Percentiles rank a stretch among this genome's conserved stretches.
phyloP scores from a whole-genome alignment of 331 rosid species.

The Quercus lobata region DNA sequence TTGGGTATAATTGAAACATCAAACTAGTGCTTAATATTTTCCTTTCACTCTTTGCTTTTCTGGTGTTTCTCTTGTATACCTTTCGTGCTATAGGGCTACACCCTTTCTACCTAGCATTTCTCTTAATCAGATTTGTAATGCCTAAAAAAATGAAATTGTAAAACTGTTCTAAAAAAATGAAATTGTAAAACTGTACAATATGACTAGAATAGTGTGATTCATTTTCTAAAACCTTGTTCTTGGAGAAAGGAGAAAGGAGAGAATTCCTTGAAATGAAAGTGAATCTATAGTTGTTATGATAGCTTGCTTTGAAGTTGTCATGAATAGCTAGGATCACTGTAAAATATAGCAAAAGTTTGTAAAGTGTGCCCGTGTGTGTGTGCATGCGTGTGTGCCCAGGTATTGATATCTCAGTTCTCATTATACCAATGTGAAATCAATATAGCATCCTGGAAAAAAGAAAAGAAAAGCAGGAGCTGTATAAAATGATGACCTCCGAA shows the following conservation, averaged over 20 bases:
- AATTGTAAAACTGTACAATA: no score
- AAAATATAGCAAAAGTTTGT: neutral
- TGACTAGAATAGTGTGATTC: neutral
- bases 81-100: neutral
- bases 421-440: neutral
- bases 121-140: neutral
- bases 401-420: neutral
- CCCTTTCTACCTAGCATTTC: neutral
- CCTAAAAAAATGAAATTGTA: no score
- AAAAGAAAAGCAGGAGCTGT: neutral
- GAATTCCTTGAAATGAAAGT: neutral
- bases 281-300: neutral
- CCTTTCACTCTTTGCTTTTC: neutral
- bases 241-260: neutral
- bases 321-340: neutral
- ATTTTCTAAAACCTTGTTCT: neutral
- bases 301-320: neutral
- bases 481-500: neutral
- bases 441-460: no score
- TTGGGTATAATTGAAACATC: neutral
- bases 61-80: neutral
- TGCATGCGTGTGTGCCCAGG: neutral
- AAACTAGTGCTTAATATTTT: neutral
- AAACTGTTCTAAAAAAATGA: no score
- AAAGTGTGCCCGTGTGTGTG: neutral